phyloP scores from a whole-genome alignment of 352 stramenopile genomes.

The Pythium vanterpoolii region DNA sequence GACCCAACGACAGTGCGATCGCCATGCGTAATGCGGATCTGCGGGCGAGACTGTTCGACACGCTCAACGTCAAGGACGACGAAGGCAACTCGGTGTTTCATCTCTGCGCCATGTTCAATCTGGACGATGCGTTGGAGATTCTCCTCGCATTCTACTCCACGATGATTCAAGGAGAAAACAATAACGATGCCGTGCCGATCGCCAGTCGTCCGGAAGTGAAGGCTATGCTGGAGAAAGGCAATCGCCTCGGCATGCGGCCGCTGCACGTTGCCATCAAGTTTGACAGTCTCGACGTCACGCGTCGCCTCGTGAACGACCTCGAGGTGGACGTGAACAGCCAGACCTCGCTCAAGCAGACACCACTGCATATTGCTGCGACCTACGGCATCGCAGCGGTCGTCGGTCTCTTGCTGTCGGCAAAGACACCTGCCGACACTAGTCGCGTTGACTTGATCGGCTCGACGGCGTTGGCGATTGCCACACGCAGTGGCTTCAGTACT shows the following conservation, averaged over 20 bases:
- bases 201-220: conserved; percentile 26
- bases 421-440: conserved; percentile 29
- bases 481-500: conserved; percentile 33
- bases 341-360: conserved; percentile 56
- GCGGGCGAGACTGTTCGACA: conserved; percentile 46
- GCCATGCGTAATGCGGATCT: conserved; percentile 29
- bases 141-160: conserved; percentile 44
- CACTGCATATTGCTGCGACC: conserved; percentile 63
- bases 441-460: conserved; percentile 42
- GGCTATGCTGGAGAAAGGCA: conserved; percentile 46
- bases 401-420: conserved; percentile 36
- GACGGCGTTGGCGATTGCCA: conserved; percentile 50
- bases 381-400: conserved; percentile 44
- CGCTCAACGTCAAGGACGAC: conserved; percentile 54
- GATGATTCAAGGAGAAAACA: conserved; percentile 19
- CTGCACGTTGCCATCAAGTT: conserved; percentile 78
- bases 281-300: conserved; percentile 25
- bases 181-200: neutral
- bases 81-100: conserved; percentile 80
- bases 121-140: conserved; percentile 38
- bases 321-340: conserved; percentile 43
- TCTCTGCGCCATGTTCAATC: conserved; percentile 67
- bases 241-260: conserved; percentile 57
- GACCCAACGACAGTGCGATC: neutral
- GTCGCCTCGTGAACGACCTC: conserved; percentile 34